Percentiles rank a stretch among this genome's conserved stretches.
These are phyloP conservation scores for Phytopythium sindhum DNA, from an alignment of 352 stramenopile species.

Conservation along the genomic window DNA sequence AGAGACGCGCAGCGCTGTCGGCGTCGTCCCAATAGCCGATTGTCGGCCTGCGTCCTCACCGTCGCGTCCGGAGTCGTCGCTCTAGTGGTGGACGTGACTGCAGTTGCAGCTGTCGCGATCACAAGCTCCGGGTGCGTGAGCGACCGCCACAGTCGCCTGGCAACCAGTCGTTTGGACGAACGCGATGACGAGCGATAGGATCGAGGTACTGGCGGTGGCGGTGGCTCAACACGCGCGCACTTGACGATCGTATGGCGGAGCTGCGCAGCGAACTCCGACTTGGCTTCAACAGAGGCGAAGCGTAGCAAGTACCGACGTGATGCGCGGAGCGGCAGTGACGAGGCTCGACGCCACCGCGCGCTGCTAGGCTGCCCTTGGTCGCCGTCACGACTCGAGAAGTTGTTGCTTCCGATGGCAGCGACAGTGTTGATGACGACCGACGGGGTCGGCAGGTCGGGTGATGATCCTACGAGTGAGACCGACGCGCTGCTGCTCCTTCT, in stretches of 20 bases:
- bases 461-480: background rate
- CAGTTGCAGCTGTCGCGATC: background rate
- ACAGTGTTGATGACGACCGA: background rate
- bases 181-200: constrained; percentile 6
- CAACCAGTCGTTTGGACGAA: constrained; percentile 9
- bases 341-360: background rate
- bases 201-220: background rate
- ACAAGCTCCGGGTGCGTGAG: constrained; percentile 13
- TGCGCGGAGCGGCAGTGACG: constrained; percentile 14
- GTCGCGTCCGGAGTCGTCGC: background rate
- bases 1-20: background rate
- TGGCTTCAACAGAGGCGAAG: constrained; percentile 34
- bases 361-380: background rate
- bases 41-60: background rate
- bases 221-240: constrained; percentile 13
- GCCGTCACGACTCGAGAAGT: background rate
- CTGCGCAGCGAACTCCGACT: constrained; percentile 29
- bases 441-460: background rate
- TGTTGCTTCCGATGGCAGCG: constrained; percentile 5
- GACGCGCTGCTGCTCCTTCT: background rate
- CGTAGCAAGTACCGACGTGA: constrained; percentile 43
- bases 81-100: background rate
- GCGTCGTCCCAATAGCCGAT: background rate
- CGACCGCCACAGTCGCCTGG: constrained; percentile 24
- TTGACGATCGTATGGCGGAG: constrained; percentile 30